Base-by-base conservation (phyloP, 2,329 filamentous ascomycete genomes). In the Leptographium galeiforme region DNA sequence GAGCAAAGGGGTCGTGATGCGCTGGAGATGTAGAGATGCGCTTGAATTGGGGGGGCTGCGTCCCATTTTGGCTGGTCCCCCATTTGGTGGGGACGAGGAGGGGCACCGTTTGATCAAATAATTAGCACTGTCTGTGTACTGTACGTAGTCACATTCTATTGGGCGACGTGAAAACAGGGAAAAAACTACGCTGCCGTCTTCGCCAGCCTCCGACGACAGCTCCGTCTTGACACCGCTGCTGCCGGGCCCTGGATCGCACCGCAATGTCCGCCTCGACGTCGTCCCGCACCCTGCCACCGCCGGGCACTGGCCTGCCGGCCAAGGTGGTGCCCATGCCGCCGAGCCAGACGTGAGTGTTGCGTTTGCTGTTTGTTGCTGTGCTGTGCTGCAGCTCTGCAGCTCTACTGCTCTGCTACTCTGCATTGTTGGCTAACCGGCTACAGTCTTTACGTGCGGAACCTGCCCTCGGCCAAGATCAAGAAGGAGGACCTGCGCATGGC, bases 361-460 rank as follows among this genome's bases (percentile, higher is more conserved):
- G 82, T 72, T 52, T 14, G 6, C 4, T 38, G 49, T 49, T 45
- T 55, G 49, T 36, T 36, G 56, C 50, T 48, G 14, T 33, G 16
- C 25, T 33, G 14, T 40, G 48, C 52, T 52, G 25, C 25, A 25
- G 25, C 25, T 2, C 25, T 25, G 5, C 25, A 25, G 25, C 43
- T 53, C 55, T 51, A 50, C 53, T 51, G 43, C 43, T 48, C 34
- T 19, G 50, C 44, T n/a, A 25, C 32, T 30, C 30, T 25, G 46
- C 50, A 62, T 67, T 53, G 67, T 56, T n/a, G 10, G 52, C 61
- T 59, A 12, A 41, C 33, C 13, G 47, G 16, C 36, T 55, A 44
- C 53, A 94, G 88, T 11, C 79, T 98, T 58, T 98, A 97, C 66
- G 78, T 95, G 62, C 86, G 82, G 51, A 95, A 96, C 63, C 78